phyloP scores from a whole-genome alignment of 1,284 basidiomycete species.

The Tremellales sp. region DNA sequence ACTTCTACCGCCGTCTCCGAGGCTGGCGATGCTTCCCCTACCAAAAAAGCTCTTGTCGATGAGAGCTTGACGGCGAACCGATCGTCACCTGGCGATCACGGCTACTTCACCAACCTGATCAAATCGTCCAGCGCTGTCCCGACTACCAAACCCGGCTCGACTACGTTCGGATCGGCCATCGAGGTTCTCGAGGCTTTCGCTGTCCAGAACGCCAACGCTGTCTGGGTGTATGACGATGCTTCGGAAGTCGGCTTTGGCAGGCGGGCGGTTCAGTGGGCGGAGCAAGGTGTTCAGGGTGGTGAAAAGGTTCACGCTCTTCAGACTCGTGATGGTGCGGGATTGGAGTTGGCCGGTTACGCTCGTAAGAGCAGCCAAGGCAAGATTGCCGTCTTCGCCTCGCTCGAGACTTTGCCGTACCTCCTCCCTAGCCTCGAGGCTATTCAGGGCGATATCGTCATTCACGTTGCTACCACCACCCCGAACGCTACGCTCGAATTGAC shows the following conservation, averaged over 20 bases:
- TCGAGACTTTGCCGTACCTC: slow-evolving; percentile 63
- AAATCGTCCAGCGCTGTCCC: slow-evolving; percentile 28
- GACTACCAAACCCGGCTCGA: slow-evolving; percentile 34
- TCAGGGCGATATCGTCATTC: slow-evolving; percentile 65
- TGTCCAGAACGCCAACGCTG: slow-evolving; percentile 35
- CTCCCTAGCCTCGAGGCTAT: slow-evolving; percentile 64
- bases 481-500: slow-evolving; percentile 58
- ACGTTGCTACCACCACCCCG: slow-evolving; percentile 68
- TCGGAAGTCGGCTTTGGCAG: slow-evolving; percentile 41
- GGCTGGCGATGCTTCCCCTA: slow-evolving; percentile 19
- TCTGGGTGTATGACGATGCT: slow-evolving; percentile 49
- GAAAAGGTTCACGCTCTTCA: slow-evolving; percentile 65
- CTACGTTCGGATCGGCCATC: slow-evolving; percentile 39
- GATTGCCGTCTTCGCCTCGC: slow-evolving; percentile 46
- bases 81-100: slow-evolving; percentile 23
- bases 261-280: slow-evolving; percentile 21
- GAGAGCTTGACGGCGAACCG: slow-evolving; percentile 13
- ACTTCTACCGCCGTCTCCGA: slow-evolving; percentile 42
- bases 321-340: slow-evolving; percentile 80
- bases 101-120: slow-evolving; percentile 33
- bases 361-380: slow-evolving; percentile 49
- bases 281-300: slow-evolving; percentile 11
- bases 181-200: slow-evolving; percentile 43
- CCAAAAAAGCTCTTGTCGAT: slow-evolving; percentile 26
- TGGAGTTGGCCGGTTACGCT: slow-evolving; percentile 70